Evolutionary conservation across 352 stramenopile species (phyloP).

Genomic region (Pythium utonaiense): DNA sequence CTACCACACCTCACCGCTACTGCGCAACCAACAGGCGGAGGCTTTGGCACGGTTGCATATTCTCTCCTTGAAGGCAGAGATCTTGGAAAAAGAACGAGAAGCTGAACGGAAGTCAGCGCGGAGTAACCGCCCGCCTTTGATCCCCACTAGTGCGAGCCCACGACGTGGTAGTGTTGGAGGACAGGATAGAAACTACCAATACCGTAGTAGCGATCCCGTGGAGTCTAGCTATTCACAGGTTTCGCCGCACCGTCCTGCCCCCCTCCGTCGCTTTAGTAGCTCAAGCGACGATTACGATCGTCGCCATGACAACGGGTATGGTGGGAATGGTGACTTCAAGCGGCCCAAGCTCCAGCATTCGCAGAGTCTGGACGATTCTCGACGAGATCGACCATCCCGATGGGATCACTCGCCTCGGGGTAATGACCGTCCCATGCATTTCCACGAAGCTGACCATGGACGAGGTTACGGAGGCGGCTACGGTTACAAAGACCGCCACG

Average conservation of each 20-base stretch:
- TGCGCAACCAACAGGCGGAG: slow-evolving; percentile 40
- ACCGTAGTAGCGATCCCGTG: slow-evolving; percentile 20
- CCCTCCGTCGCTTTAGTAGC: slow-evolving; percentile 19
- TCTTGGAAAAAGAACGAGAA: slow-evolving; percentile 44
- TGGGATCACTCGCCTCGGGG: slow-evolving; percentile 31
- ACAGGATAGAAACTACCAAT: slow-evolving; percentile 10
- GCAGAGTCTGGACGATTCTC: slow-evolving; percentile 53
- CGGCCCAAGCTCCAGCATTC: slow-evolving; percentile 58
- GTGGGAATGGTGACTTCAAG: slow-evolving; percentile 30
- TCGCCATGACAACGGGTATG: slow-evolving; percentile 12
- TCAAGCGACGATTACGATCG: slow-evolving; percentile 18
- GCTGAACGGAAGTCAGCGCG: slow-evolving; percentile 41
- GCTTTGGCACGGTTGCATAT: slow-evolving; percentile 49
- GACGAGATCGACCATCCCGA: slow-evolving; percentile 28
- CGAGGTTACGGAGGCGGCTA: not conserved
- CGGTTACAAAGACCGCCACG: slow-evolving; percentile 1
- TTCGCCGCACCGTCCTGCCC: not conserved
- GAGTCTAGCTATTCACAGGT: slow-evolving; percentile 11
- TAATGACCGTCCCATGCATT: not conserved
- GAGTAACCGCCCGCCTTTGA: slow-evolving; percentile 14
- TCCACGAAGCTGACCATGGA: slow-evolving; percentile 7
- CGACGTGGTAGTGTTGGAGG: not conserved
- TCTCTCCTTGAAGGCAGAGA: slow-evolving; percentile 54
- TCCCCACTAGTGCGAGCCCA: slow-evolving; percentile 10
- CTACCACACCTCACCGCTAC: slow-evolving; percentile 24